These are phyloP conservation scores for Artemisia argyi DNA, from an alignment of 129 eudicot genomes.

Conservation along the genomic window DNA sequence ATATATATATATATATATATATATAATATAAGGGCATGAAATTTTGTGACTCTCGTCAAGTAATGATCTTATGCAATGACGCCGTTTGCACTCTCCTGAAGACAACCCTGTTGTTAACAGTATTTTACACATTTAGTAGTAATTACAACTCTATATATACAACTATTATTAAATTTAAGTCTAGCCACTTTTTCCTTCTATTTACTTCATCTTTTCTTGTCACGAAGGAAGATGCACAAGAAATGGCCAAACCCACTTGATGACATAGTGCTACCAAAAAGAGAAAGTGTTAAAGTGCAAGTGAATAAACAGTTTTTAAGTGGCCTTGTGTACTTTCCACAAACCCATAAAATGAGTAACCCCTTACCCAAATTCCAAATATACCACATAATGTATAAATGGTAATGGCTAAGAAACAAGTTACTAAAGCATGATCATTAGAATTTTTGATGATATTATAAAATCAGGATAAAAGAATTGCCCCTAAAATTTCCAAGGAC, in stretches of 20 bases:
- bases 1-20: too few relatives aligned
- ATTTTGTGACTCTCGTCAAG: too few relatives aligned
- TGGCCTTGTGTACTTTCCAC: slow-evolving; percentile 39
- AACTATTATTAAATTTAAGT: not conserved
- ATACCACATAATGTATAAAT: not conserved
- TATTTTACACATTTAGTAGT: not conserved
- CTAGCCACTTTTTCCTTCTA: not conserved
- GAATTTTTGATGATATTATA: not conserved
- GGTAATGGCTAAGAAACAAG: slow-evolving; percentile 10
- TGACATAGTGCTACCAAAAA: slow-evolving; percentile 36
- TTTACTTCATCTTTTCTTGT: slow-evolving; percentile 11
- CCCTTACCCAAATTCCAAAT: slow-evolving; percentile 12
- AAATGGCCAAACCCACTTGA: slow-evolving; percentile 39
- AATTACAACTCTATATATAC: not conserved
- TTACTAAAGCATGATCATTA: not conserved
- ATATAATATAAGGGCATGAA: too few relatives aligned
- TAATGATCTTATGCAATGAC: too few relatives aligned
- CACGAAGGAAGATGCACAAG: slow-evolving; percentile 18
- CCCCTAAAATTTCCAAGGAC: slow-evolving; percentile 16
- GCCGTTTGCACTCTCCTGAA: too few relatives aligned
- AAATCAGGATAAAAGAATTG: slow-evolving; percentile 14
- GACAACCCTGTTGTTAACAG: too few relatives aligned
- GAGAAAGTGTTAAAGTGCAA: slow-evolving; percentile 38
- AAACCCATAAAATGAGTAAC: slow-evolving; percentile 31
- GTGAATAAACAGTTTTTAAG: slow-evolving; percentile 31